phyloP scores from a whole-genome alignment of 2,329 filamentous ascomycete species.

The Penicillium paneum region DNA sequence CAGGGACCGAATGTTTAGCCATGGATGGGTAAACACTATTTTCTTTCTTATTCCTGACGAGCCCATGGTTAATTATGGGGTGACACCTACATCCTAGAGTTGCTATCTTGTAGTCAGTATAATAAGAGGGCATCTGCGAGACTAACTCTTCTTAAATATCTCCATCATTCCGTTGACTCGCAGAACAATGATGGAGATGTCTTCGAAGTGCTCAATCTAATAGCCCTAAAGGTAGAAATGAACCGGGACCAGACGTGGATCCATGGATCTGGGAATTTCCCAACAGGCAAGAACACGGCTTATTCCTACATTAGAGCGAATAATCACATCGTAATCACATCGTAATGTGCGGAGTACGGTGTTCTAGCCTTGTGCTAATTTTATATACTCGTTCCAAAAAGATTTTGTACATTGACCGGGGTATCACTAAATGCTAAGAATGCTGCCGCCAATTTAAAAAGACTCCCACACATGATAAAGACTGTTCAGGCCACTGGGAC shows the following conservation, averaged over 20 bases:
- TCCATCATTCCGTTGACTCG: neutral
- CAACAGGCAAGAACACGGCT: neutral
- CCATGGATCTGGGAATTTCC: neutral
- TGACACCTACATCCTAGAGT: neutral
- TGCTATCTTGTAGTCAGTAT: neutral
- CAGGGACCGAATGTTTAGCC: neutral
- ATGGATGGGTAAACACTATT: constrained; percentile 4
- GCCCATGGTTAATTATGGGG: neutral
- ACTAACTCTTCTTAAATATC: neutral
- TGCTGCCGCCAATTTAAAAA: constrained; percentile 4
- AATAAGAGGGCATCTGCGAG: neutral
- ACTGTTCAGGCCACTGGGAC: neutral
- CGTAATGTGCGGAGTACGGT: neutral
- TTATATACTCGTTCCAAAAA: neutral
- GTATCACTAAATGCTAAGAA: constrained; percentile 24
- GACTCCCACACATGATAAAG: constrained; percentile 4
- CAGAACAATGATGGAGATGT: neutral
- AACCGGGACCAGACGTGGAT: neutral
- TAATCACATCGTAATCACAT: constrained; percentile 7
- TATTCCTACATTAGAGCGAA: neutral
- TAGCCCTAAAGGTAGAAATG: neutral
- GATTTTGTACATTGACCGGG: constrained; percentile 10
- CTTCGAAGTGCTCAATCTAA: neutral
- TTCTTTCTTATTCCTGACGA: neutral
- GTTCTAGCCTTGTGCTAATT: neutral